Percentiles rank a stretch among this genome's conserved stretches.
Conservation (phyloP, 352 stramenopile species). For the Phytophthora sp. region DNA sequence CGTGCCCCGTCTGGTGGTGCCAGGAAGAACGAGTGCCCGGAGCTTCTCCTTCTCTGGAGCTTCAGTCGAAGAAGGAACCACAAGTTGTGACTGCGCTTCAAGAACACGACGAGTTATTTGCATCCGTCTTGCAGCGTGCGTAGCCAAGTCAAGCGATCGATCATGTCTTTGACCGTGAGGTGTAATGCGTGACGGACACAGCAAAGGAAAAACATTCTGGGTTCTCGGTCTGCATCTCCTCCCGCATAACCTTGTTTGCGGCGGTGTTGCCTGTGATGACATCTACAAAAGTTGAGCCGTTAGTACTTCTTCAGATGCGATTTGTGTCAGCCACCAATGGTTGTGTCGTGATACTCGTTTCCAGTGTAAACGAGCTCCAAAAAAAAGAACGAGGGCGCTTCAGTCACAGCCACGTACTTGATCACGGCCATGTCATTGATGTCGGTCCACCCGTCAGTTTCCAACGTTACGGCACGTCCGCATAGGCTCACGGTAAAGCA, state of each 20-base stretch:
- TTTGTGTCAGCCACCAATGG: too few species aligned
- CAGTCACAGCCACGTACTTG: background rate
- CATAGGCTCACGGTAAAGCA: background rate
- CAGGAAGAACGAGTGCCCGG: background rate
- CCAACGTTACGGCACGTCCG: background rate
- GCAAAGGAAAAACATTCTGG: background rate
- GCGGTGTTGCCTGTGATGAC: background rate
- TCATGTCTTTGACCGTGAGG: background rate
- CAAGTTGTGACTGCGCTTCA: slow-evolving; percentile 1
- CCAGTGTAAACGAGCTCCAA: background rate
- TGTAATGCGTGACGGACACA: slow-evolving; percentile 5
- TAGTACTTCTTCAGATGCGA: too few species aligned
- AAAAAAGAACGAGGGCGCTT: too few species aligned
- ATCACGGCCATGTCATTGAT: too few species aligned
- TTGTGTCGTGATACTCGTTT: background rate
- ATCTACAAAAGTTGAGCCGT: too few species aligned
- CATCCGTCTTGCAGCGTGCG: background rate
- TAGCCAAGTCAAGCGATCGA: background rate
- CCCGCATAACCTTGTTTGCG: background rate
- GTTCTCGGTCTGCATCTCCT: background rate
- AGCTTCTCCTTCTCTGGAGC: too few species aligned
- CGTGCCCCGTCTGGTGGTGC: background rate
- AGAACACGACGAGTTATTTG: background rate
- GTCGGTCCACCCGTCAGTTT: background rate
- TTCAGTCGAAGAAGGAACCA: background rate